These are phyloP conservation scores for Nemania diffusa DNA, from an alignment of 2,329 filamentous ascomycete genomes.

Conservation along the genomic window DNA sequence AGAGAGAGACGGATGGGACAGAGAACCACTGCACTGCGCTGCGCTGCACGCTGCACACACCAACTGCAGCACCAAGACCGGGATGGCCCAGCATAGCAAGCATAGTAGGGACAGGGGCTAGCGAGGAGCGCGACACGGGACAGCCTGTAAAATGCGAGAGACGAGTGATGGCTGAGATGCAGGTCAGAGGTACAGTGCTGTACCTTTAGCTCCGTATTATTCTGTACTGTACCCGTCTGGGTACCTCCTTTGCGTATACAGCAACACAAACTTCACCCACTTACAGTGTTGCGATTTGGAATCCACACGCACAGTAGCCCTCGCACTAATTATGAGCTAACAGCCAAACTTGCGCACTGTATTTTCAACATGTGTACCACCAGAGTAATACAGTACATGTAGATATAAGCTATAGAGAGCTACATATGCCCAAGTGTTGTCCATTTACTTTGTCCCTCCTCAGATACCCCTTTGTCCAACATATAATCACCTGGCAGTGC, in stretches of 20 bases:
- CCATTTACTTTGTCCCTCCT: constrained; percentile 6
- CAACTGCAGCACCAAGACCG: constrained; percentile 35
- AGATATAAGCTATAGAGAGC: background rate
- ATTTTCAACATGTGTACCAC: constrained; percentile 4
- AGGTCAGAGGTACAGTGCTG: constrained; percentile 34
- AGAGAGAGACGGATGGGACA: constrained; percentile 18
- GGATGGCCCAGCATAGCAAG: constrained; percentile 37
- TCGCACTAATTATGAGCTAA: background rate
- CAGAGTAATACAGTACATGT: background rate
- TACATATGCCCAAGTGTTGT: background rate
- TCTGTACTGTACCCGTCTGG: background rate
- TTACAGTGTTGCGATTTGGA: constrained; percentile 32
- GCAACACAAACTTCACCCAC: constrained; percentile 5
- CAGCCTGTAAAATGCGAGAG: constrained; percentile 39
- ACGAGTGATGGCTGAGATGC: constrained; percentile 37
- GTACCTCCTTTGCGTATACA: background rate
- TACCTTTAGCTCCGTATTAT: constrained; percentile 28
- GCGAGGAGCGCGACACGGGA: constrained; percentile 38
- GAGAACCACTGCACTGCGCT: constrained; percentile 32
- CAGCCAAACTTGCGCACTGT: constrained; percentile 19
- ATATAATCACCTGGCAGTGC: background rate
- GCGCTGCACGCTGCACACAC: constrained; percentile 29
- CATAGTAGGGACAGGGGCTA: constrained; percentile 33
- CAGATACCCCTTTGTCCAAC: constrained; percentile 11
- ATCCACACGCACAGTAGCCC: constrained; percentile 28